Evolutionary conservation across 2,329 filamentous ascomycete genomes (phyloP).

Genomic region (Phialocephala subalpina): DNA sequence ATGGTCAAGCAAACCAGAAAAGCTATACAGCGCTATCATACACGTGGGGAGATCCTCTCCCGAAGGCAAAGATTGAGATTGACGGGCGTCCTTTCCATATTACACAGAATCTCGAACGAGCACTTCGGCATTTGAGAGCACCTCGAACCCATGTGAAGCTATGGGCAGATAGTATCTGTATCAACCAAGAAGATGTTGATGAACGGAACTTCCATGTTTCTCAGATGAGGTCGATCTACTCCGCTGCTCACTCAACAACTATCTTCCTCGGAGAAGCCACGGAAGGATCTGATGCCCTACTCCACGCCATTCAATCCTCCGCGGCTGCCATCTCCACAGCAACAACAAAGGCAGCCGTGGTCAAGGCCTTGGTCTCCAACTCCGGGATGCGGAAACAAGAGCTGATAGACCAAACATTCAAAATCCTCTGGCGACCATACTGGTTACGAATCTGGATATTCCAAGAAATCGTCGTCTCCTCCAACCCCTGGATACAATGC

Average conservation of each 20-base stretch:
- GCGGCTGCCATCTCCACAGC: not conserved
- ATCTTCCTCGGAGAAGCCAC: conserved; percentile 26
- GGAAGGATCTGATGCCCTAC: conserved; percentile 12
- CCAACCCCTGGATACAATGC: conserved; percentile 20
- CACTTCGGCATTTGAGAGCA: conserved; percentile 21
- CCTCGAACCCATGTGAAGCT: conserved; percentile 3
- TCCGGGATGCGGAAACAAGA: conserved; percentile 12
- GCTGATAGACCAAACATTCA: conserved; percentile 13
- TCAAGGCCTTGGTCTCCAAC: conserved; percentile 7
- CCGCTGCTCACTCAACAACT: conserved; percentile 17
- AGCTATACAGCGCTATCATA: conserved; percentile 21
- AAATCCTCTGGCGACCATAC: conserved; percentile 18
- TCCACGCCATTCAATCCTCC: conserved; percentile 10
- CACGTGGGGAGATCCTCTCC: conserved; percentile 25
- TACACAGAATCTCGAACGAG: conserved; percentile 17
- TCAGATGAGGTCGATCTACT: conserved; percentile 22
- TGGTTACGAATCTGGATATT: conserved; percentile 24
- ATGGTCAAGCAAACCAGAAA: not conserved
- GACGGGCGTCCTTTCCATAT: conserved; percentile 21
- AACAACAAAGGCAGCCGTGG: conserved; percentile 12
- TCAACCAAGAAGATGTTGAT: conserved; percentile 20
- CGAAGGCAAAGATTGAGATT: conserved; percentile 11
- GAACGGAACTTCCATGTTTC: conserved; percentile 16
- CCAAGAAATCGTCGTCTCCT: conserved; percentile 20
- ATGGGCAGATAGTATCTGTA: conserved; percentile 30